phyloP scores from a whole-genome alignment of 768 basidiomycete species.

The Rhodotorula kratochvilovae region DNA sequence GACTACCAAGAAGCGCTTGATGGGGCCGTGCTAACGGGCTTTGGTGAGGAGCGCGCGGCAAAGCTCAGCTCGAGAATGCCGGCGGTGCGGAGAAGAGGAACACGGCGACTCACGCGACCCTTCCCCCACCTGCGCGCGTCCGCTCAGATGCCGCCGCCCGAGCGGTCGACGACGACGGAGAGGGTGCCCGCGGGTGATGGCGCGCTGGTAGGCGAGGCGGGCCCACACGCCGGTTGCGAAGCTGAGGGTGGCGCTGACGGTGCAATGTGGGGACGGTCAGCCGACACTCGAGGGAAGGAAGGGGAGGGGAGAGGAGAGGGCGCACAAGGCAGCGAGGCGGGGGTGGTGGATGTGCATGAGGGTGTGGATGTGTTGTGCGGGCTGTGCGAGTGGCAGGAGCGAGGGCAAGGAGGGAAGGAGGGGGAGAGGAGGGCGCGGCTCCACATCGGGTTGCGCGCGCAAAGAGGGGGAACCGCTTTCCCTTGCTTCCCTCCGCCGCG shows the following conservation, averaged over 20 bases:
- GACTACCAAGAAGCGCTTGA: too few relatives aligned
- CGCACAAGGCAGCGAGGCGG: slow-evolving; percentile 22
- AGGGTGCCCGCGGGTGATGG: not conserved
- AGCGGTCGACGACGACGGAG: slow-evolving; percentile 3
- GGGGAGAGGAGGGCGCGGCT: not conserved
- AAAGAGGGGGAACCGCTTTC: too few relatives aligned
- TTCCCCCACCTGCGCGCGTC: too few relatives aligned
- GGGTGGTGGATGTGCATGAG: slow-evolving; percentile 13
- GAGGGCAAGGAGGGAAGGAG: not conserved
- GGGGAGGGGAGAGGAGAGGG: not conserved
- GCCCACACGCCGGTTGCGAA: slow-evolving; percentile 3
- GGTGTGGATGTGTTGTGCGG: not conserved
- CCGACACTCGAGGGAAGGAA: not conserved
- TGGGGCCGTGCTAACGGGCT: too few relatives aligned
- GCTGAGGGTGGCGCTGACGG: slow-evolving; percentile 11
- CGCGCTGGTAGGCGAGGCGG: slow-evolving; percentile 1
- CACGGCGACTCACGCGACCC: too few relatives aligned
- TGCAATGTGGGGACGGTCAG: not conserved
- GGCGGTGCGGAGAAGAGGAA: too few relatives aligned
- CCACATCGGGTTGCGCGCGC: not conserved
- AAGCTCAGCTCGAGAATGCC: too few relatives aligned
- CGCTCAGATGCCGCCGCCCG: slow-evolving; percentile 10
- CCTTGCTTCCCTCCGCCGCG: not conserved
- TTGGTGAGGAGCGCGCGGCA: too few relatives aligned
- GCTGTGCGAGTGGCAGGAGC: not conserved